A percentile compares a stretch with the other conserved stretches of the same genome.
Evolutionary conservation across 2,329 filamentous ascomycete genomes (phyloP).

Genomic region (Xylaria digitata): DNA sequence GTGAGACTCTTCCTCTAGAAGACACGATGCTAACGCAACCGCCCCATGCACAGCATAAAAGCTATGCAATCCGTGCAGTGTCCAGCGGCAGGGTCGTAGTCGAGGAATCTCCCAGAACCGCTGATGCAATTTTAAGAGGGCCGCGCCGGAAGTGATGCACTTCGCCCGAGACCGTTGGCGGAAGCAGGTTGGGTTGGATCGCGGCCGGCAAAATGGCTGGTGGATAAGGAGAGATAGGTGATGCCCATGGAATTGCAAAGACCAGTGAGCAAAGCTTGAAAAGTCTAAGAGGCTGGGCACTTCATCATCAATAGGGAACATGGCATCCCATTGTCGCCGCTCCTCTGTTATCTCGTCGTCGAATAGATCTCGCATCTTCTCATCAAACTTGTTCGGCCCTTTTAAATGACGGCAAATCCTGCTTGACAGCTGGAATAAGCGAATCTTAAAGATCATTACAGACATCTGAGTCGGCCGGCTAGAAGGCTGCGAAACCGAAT

Average conservation of each 20-base stretch:
- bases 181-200: constrained; percentile 30
- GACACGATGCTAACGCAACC: constrained; percentile 29
- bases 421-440: constrained; percentile 29
- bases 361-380: constrained; percentile 29
- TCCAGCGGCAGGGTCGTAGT: constrained; percentile 28
- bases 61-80: constrained; percentile 27
- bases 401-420: constrained; percentile 32
- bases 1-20: constrained; percentile 30
- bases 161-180: constrained; percentile 28
- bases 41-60: constrained; percentile 33
- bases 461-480: constrained; percentile 32
- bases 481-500: constrained; percentile 22
- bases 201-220: constrained; percentile 31
- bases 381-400: constrained; percentile 30
- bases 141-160: constrained; percentile 30
- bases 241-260: constrained; percentile 29
- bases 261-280: constrained; percentile 30
- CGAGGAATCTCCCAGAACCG: constrained; percentile 30
- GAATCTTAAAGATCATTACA: constrained; percentile 33
- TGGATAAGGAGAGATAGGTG: constrained; percentile 33
- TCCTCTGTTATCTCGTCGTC: constrained; percentile 31
- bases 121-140: constrained; percentile 24
- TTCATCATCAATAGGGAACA: constrained; percentile 13
- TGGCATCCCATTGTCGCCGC: constrained; percentile 23
- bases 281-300: constrained; percentile 24